Evolutionary conservation across 2,329 filamentous ascomycete genomes (phyloP).

Genomic region (Gliomastix tumulicola): DNA sequence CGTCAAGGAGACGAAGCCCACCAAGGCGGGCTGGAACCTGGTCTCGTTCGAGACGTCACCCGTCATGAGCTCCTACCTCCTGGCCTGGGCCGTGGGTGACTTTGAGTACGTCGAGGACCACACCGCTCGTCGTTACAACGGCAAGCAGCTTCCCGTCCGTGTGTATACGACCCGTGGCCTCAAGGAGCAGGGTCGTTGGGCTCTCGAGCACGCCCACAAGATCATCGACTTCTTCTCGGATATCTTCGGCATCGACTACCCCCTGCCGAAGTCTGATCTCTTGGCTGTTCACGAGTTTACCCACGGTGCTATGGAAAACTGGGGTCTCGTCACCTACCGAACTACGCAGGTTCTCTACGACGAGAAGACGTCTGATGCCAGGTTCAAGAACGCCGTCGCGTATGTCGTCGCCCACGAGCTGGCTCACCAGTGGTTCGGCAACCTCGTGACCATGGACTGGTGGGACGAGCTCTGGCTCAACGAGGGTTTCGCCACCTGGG

Average conservation of each 20-base stretch:
- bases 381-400: slow-evolving; percentile 88
- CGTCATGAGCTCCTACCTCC: slow-evolving; percentile 84
- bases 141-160: slow-evolving; percentile 82
- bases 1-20: slow-evolving; percentile 59
- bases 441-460: slow-evolving; percentile 95
- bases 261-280: slow-evolving; percentile 84
- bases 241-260: slow-evolving; percentile 88
- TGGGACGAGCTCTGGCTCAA: slow-evolving; percentile 93
- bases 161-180: slow-evolving; percentile 96
- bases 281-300: slow-evolving; percentile 91
- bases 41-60: slow-evolving; percentile 81
- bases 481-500: slow-evolving; percentile 97
- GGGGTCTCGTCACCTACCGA: slow-evolving; percentile 92
- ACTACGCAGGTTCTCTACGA: slow-evolving; percentile 96
- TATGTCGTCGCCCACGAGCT: slow-evolving; percentile 98
- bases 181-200: slow-evolving; percentile 84
- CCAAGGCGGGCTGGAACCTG: slow-evolving; percentile 58
- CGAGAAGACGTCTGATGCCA: slow-evolving; percentile 80
- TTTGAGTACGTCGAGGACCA: slow-evolving; percentile 94
- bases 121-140: slow-evolving; percentile 85
- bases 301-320: slow-evolving; percentile 87
- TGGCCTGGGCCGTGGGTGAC: slow-evolving; percentile 93
- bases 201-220: slow-evolving; percentile 83
- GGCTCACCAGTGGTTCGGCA: slow-evolving; percentile 94
- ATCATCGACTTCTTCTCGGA: slow-evolving; percentile 97